These are phyloP conservation scores for Yueomyces sp. DNA, from an alignment of 805 yeast genomes.

Conservation along the genomic window DNA sequence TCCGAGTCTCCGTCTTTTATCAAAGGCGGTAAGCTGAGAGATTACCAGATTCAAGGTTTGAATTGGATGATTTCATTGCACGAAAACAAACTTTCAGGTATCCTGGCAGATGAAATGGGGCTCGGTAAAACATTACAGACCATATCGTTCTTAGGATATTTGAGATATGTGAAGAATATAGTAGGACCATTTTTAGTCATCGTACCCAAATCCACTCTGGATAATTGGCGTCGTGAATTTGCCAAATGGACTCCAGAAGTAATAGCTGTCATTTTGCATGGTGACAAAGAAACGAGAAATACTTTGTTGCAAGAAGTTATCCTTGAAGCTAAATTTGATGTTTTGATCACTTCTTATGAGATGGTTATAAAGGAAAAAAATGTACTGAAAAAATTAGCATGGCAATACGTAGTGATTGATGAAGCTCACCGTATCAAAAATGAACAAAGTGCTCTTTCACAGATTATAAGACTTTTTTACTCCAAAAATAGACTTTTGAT, in stretches of 20 bases:
- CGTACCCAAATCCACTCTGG: conserved; percentile 91
- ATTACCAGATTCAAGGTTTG: conserved; percentile 87
- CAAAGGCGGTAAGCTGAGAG: conserved; percentile 61
- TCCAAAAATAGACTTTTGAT: conserved; percentile 75
- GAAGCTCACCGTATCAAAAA: conserved; percentile 96
- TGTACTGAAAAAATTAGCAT: conserved; percentile 63
- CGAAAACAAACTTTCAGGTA: conserved; percentile 83
- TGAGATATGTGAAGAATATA: conserved; percentile 62
- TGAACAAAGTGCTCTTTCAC: conserved; percentile 84
- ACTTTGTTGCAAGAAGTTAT: conserved; percentile 45
- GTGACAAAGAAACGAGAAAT: conserved; percentile 70
- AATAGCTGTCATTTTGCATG: conserved; percentile 72
- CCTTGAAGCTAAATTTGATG: conserved; percentile 72
- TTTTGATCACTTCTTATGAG: conserved; percentile 81
- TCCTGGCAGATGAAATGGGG: conserved; percentile 97
- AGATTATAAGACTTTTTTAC: conserved; percentile 78
- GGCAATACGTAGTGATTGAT: conserved; percentile 91
- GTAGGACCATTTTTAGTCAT: conserved; percentile 86
- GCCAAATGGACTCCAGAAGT: conserved; percentile 95
- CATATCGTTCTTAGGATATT: conserved; percentile 77
- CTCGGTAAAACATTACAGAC: conserved; percentile 93
- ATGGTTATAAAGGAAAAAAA: conserved; percentile 85
- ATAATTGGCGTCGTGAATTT: conserved; percentile 94
- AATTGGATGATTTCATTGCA: conserved; percentile 88
- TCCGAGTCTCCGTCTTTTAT: conserved; percentile 77